Evolutionary conservation across 169 alveolate genomes (phyloP).

Genomic region (Plasmodium malariae): DNA sequence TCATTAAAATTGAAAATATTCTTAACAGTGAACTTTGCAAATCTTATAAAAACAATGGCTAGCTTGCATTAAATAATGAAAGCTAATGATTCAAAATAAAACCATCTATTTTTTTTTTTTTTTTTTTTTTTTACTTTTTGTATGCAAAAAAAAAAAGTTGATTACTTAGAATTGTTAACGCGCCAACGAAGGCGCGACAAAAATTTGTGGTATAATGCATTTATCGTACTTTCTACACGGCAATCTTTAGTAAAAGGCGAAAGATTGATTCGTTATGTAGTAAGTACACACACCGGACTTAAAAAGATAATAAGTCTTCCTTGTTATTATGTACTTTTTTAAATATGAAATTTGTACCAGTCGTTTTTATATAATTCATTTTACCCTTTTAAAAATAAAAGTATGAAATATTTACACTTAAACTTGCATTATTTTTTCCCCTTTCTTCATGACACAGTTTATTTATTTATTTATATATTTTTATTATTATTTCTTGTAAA

Average conservation of each 20-base stretch:
- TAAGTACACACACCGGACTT: constrained; percentile 62
- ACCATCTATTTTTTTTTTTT: not conserved
- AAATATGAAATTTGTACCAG: constrained; percentile 59
- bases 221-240: constrained; percentile 93
- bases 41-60: too few species aligned
- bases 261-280: constrained; percentile 93
- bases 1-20: too few species aligned
- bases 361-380: not conserved
- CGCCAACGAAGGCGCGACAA: constrained; percentile 81
- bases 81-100: too few species aligned
- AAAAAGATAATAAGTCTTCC: not conserved
- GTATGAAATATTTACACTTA: not conserved
- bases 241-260: constrained; percentile 99
- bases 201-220: constrained; percentile 82
- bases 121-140: constrained; percentile 8
- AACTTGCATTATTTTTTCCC: not conserved
- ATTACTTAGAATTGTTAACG: constrained; percentile 52
- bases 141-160: constrained; percentile 70
- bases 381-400: not conserved
- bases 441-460: not conserved
- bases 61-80: too few species aligned
- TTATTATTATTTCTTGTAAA: not conserved
- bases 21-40: too few species aligned
- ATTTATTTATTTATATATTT: not conserved
- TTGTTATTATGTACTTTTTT: constrained; percentile 42